Percentiles rank a stretch among this genome's conserved stretches.
phyloP scores from a whole-genome alignment of 169 alveolate genomes.

The Cyclospora cayetanensis region DNA sequence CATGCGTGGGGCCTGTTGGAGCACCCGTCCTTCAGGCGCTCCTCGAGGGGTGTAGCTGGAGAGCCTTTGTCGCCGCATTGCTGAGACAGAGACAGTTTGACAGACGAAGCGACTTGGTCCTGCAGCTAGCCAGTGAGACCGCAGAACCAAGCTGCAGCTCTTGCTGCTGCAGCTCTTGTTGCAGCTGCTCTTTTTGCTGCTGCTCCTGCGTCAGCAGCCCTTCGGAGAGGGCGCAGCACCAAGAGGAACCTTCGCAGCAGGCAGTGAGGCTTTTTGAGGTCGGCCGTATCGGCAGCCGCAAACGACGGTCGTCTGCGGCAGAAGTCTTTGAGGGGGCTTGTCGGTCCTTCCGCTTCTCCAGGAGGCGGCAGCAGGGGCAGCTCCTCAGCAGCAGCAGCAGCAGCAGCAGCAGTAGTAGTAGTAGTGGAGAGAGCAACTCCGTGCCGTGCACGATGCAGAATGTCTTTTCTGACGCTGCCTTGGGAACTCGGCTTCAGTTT shows the following conservation, averaged over 20 bases:
- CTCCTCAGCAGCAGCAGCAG: not conserved
- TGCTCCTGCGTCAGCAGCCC: not conserved
- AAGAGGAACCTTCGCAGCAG: not conserved
- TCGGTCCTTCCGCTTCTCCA: not conserved
- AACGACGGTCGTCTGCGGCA: not conserved
- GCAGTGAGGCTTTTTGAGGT: too few relatives aligned
- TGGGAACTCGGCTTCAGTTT: not conserved
- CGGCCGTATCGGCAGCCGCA: not conserved
- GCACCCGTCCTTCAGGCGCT: slow-evolving; percentile 38
- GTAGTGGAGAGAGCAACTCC: not conserved
- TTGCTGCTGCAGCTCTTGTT: not conserved
- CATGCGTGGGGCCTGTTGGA: slow-evolving; percentile 47
- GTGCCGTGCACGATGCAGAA: not conserved
- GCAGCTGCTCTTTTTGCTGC: not conserved
- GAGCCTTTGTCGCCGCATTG: slow-evolving; percentile 3
- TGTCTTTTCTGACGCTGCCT: not conserved
- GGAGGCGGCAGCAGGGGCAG: slow-evolving; percentile 21
- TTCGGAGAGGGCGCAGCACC: not conserved
- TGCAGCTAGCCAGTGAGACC: not conserved
- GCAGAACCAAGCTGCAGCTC: not conserved
- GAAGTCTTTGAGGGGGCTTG: not conserved
- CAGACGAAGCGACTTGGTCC: not conserved
- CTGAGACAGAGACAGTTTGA: not conserved
- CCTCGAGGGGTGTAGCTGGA: not conserved
- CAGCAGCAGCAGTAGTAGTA: slow-evolving; percentile 23